Evolutionary conservation across 352 stramenopile genomes (phyloP), one percentile per base, ranked within the genome.

Genomic region (Plasmopara viticola): DNA sequence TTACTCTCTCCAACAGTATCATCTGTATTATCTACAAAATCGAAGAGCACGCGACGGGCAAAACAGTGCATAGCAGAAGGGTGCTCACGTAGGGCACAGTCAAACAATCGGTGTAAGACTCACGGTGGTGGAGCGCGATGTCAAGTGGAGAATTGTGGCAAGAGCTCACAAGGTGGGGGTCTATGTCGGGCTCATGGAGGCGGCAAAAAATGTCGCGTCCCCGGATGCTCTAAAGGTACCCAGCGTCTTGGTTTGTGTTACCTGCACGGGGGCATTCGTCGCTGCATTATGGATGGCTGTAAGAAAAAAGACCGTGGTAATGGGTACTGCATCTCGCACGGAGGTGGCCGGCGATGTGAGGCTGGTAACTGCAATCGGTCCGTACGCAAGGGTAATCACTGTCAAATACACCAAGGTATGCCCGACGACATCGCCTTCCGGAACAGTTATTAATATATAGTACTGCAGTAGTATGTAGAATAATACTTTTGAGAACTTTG

Each of bases 231-330:
- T 5, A 92, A 92, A 48, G 82, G 79, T 17, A 90, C 82, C 0
- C 82, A 92, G 42, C 73, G 82, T 0, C 68, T 88, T 10, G 82
- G 82, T 0, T 56, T 90, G n/a, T 92, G 82, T 64, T 90, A 89
- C 49, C 39, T 90, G 39, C 82, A 92, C 47, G 79, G 82, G 17
- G 82, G 78, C 18, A 87, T 92, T 18, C 77, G 82, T 10, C 75
- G 75, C 18, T 92, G 77, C 53, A 71, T 87, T 25, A 73, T 58
- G 34, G 72, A 86, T 51, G 77, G 78, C 5, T 92, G 82, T 51
- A 84, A 80, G 53, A 90, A 90, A 60, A 90, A 90, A 48, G 82
- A 90, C 48, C 74, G 82, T 17, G 82, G 82, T 39, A 90, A 90
- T 33, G 82, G 79, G 9, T 89, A 84, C 43, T 92, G 82, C 62